Base-by-base conservation (phyloP, 2,329 filamentous ascomycete species). In the Gaeumannomyces tritici region DNA sequence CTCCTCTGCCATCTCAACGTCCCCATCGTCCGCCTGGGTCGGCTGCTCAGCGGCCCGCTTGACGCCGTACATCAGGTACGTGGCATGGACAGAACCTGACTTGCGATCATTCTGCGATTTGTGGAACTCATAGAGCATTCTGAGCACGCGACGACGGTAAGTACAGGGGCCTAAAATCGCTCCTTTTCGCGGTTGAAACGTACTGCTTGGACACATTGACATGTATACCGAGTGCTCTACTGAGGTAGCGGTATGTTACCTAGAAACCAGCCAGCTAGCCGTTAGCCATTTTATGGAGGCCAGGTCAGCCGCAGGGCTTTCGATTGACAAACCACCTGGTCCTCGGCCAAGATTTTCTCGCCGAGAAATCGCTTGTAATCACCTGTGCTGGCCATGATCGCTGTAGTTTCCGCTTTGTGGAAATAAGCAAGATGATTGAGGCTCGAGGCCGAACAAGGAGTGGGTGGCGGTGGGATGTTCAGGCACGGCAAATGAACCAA, bases 171-270 rank as follows among this genome's bases (percentile, higher is more conserved):
- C 28, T 15, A 27, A n/a, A 6, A 11, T 8, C 15, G 4, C 4
- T 60, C 7, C 21, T 58, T 47, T 12, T 59, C 31, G 18, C n/a
- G 3, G 28, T 24, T 51, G 65, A 63, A 64, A 73, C 83, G 67
- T 77, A 96, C 93, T 93, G 87, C 75, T 99, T 99, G 15, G 95
- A 95, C 56, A 83, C 80, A 71, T 96, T 95, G 73, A 90, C 88
- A 73, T 97, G 89, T 57, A 96, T 83, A 70, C 91, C 89, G 62
- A 97, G 76, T 54, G 88, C 89, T 70, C 93, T 85, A 74, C 92
- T 95, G 65, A 99, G 77, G 59, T 89, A 80, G 60, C 92, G 88
- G 78, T 97, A 98, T 60, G 90, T 96, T 70, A 96, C 82, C 92
- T 96, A 70, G 15, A 62, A 15, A 21, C 27, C 54, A 15, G n/a